phyloP scores from a whole-genome alignment of 2,329 filamentous ascomycete genomes.

The Parasarocladium wereldwijsianum region DNA sequence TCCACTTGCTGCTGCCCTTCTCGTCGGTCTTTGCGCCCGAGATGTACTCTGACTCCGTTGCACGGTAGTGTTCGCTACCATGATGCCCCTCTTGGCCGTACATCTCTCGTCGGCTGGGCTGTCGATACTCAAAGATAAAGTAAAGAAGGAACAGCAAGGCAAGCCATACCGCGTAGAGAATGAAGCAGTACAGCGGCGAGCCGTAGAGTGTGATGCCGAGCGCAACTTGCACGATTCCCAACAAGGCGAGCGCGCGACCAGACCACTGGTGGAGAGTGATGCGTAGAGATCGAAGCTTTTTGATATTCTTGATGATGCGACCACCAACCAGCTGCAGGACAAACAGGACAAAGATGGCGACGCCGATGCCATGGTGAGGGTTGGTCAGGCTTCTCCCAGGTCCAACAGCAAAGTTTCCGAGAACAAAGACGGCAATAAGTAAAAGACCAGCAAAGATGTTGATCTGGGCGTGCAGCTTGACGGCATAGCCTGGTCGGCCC shows the following conservation, averaged over 20 bases:
- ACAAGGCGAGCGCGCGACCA: conserved; percentile 60
- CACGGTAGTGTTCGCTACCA: conserved; percentile 23
- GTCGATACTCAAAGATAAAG: conserved; percentile 63
- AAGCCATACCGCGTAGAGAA: conserved; percentile 72
- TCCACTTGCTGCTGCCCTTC: conserved; percentile 17
- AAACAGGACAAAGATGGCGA: conserved; percentile 62
- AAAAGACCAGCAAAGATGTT: conserved; percentile 55
- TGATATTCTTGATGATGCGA: conserved; percentile 41
- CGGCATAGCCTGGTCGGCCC: conserved; percentile 41
- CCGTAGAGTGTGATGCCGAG: conserved; percentile 86
- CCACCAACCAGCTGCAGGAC: conserved; percentile 58
- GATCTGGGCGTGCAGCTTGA: conserved; percentile 60
- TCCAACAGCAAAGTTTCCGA: conserved; percentile 69
- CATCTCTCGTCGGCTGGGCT: conserved; percentile 39
- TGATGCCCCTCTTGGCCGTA: conserved; percentile 24
- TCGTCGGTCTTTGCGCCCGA: conserved; percentile 17
- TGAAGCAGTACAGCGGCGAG: conserved; percentile 70
- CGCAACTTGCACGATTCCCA: conserved; percentile 78
- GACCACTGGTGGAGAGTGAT: conserved; percentile 75
- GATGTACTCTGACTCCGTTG: conserved; percentile 24
- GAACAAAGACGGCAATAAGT: conserved; percentile 55
- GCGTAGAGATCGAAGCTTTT: conserved; percentile 32
- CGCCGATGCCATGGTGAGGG: conserved; percentile 72
- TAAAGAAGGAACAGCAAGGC: conserved; percentile 58
- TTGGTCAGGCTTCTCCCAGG: conserved; percentile 58